A percentile compares a stretch with the other conserved stretches of the same genome.
Conservation (phyloP, 2,329 filamentous ascomycete species). For the Zymoseptoria passerinii region DNA sequence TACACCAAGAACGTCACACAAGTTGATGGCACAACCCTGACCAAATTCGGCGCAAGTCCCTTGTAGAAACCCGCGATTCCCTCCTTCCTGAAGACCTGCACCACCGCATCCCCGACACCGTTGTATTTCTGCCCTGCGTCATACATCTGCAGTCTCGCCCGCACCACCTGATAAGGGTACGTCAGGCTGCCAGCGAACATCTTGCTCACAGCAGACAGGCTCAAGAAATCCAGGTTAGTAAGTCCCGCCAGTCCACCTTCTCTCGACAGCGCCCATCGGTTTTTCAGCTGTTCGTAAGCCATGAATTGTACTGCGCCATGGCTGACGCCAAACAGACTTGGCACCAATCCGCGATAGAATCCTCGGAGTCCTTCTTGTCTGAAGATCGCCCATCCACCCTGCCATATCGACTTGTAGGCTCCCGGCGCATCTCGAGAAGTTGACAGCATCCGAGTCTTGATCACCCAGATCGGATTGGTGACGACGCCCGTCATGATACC, state of each 20-base stretch:
- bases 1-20: slow-evolving; percentile 97
- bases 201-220: slow-evolving; percentile 73
- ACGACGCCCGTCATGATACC: slow-evolving; percentile 70
- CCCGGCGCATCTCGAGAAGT: slow-evolving; percentile 65
- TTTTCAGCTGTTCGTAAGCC: slow-evolving; percentile 73
- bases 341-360: slow-evolving; percentile 79
- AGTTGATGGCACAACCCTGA: slow-evolving; percentile 85
- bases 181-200: slow-evolving; percentile 81
- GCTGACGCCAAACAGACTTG: slow-evolving; percentile 75
- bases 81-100: slow-evolving; percentile 69
- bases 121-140: slow-evolving; percentile 68
- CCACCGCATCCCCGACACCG: slow-evolving; percentile 61
- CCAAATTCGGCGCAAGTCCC: slow-evolving; percentile 77
- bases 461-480: slow-evolving; percentile 95
- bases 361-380: slow-evolving; percentile 64
- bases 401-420: slow-evolving; percentile 71
- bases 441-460: slow-evolving; percentile 95
- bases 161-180: slow-evolving; percentile 90
- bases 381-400: slow-evolving; percentile 61
- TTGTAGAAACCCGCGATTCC: slow-evolving; percentile 82
- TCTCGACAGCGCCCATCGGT: slow-evolving; percentile 44
- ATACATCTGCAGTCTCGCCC: slow-evolving; percentile 83
- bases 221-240: slow-evolving; percentile 67
- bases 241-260: slow-evolving; percentile 39
- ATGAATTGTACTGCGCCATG: slow-evolving; percentile 95